phyloP scores from a whole-genome alignment of 2,329 filamentous ascomycete genomes.

The Venturia effusa region DNA sequence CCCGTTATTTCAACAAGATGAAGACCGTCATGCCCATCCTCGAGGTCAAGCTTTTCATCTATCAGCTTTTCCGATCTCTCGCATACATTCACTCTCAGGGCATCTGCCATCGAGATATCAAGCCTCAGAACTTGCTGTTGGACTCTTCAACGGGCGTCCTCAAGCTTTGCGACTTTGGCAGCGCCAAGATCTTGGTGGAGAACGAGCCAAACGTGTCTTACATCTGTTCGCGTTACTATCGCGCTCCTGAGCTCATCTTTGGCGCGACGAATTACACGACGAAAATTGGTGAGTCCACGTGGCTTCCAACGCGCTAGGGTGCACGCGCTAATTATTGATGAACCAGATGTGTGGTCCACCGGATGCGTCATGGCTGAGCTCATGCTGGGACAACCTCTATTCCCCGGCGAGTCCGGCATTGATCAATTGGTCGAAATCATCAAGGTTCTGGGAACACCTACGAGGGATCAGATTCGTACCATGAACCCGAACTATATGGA shows the following conservation, averaged over 20 bases:
- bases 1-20: slow-evolving; percentile 99
- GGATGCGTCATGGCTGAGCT: slow-evolving; percentile 98
- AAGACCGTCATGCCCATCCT: slow-evolving; percentile 99
- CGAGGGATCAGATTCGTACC: slow-evolving; percentile 93
- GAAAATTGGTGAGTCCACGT: slow-evolving; percentile 74
- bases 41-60: slow-evolving; percentile 98
- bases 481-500: slow-evolving; percentile 99
- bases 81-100: slow-evolving; percentile 99
- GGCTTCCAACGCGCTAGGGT: background rate
- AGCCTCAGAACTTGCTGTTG: slow-evolving; percentile 92
- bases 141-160: slow-evolving; percentile 85
- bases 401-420: slow-evolving; percentile 96
- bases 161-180: slow-evolving; percentile 98
- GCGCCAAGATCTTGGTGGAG: slow-evolving; percentile 95
- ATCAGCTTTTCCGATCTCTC: slow-evolving; percentile 95
- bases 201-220: slow-evolving; percentile 99
- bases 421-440: slow-evolving; percentile 99
- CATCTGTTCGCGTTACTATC: slow-evolving; percentile 98
- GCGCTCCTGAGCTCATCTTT: slow-evolving; percentile 95
- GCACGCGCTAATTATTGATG: slow-evolving; percentile 6
- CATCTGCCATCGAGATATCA: slow-evolving; percentile 98
- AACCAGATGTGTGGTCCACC: slow-evolving; percentile 95
- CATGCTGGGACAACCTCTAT: slow-evolving; percentile 95
- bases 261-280: slow-evolving; percentile 99
- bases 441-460: slow-evolving; percentile 94